Evolutionary conservation across 2,329 filamentous ascomycete genomes (phyloP).

Genomic region (Beauveria varroae): DNA sequence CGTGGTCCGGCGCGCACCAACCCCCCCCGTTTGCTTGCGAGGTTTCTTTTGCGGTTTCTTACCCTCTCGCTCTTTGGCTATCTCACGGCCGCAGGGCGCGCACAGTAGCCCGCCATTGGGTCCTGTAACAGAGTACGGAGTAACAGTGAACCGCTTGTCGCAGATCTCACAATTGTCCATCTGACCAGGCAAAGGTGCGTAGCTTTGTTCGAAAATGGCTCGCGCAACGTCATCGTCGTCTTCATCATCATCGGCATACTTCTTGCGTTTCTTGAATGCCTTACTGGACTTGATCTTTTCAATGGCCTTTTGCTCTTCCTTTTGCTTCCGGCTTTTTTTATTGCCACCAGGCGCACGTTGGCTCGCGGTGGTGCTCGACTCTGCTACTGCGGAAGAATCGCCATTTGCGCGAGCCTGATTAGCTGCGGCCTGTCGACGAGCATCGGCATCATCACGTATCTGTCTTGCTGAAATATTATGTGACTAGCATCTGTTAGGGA

Average conservation of each 20-base stretch:
- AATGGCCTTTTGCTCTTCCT: constrained; percentile 45
- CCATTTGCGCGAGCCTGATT: constrained; percentile 13
- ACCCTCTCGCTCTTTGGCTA: constrained; percentile 54
- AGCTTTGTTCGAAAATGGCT: constrained; percentile 38
- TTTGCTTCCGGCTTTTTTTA: constrained; percentile 26
- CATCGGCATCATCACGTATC: constrained; percentile 43
- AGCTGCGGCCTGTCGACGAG: constrained; percentile 31
- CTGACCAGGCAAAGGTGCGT: constrained; percentile 66
- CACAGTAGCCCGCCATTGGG: constrained; percentile 84
- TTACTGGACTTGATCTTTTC: constrained; percentile 58
- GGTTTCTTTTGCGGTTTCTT: constrained; percentile 29
- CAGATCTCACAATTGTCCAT: constrained; percentile 83
- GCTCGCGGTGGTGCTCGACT: constrained; percentile 21
- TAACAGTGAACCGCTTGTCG: constrained; percentile 85
- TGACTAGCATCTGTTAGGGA: constrained; percentile 36
- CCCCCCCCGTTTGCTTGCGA: constrained; percentile 45
- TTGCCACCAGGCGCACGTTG: constrained; percentile 17
- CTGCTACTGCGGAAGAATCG: constrained; percentile 18
- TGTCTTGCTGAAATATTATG: constrained; percentile 62
- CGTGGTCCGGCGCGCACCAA: constrained; percentile 61
- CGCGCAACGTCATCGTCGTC: constrained; percentile 44
- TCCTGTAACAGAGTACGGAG: constrained; percentile 75
- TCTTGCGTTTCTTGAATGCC: constrained; percentile 46
- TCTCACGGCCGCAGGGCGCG: constrained; percentile 67
- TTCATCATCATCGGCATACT: constrained; percentile 27